Evolutionary conservation across 2,329 filamentous ascomycete species (phyloP), one percentile per base, ranked within the genome.

Genomic region (Elsinoe fawcettii): DNA sequence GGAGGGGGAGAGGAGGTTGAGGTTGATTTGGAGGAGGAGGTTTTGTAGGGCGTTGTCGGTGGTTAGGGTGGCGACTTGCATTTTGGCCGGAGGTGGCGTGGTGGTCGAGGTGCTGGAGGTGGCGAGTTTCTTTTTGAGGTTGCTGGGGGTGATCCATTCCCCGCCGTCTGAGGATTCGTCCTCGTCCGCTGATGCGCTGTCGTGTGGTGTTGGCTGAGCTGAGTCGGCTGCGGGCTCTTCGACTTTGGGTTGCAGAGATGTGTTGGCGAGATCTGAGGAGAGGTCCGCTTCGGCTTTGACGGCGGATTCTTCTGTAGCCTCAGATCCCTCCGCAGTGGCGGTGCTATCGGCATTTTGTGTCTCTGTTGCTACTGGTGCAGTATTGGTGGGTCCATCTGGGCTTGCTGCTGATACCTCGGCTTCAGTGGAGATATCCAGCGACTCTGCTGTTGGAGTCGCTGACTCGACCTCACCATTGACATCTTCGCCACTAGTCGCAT

Each of bases 41-140:
- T 97, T 97, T 75, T 97, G 92, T 89, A 99, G 95, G 57, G 93
- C 92, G 73, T 88, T 97, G 76, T 99, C 93, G 57, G 87, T 90
- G 1, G 93, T 97, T 67, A 97, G 86, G 44, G 92, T 85, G n/a
- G 90, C 92, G 14, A 88, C 89, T 71, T 95, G 86, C 64, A 96
- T 86, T 11, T 82, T 83, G 34, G 81, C 77, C 56, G 82, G 77
- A 1, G 78, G 70, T 14, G 63, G 59, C 1, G 76, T 71, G 5
- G 73, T 74, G 20, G 75, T 73, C 7, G 54, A 8, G 27, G 20
- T 23, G 30, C 14, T 32, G 64, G 92, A 85, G 68, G 84, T 81
- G 59, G 81, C 82, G 74, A 93, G 87, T 68, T 89, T 86, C 68
- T 89, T 87, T 69, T 90, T 88, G 63, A 99, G 80, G 73, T 97